phyloP scores from a whole-genome alignment of 257 asterid genomes.

The Solanum commersonii region DNA sequence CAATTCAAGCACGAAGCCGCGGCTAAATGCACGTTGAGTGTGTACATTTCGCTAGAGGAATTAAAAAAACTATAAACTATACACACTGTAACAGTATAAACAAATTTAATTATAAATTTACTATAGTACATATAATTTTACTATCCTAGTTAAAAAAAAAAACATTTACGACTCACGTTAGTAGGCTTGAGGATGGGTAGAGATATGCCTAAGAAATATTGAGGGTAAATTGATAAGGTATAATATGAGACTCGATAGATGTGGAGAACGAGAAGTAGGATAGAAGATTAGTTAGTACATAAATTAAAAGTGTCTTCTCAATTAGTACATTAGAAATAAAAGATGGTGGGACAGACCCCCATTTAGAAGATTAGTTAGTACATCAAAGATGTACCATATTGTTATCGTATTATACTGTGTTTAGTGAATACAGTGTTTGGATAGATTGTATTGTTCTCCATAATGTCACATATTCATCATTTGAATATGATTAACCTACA shows the following conservation, averaged over 20 bases:
- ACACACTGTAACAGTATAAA: not conserved
- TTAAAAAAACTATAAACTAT: not conserved
- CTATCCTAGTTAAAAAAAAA: not conserved
- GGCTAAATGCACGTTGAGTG: not conserved
- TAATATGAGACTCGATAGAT: not conserved
- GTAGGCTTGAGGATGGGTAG: not conserved
- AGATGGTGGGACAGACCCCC: not conserved
- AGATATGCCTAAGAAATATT: not conserved
- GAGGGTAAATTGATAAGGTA: no score
- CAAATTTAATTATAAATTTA: not conserved
- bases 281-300: no score
- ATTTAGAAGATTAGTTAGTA: not conserved
- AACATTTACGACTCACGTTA: not conserved
- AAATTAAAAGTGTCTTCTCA: not conserved
- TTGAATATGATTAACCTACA: not conserved
- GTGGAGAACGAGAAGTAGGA: not conserved
- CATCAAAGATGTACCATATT: fast-evolving
- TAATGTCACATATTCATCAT: no score
- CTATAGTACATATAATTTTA: not conserved
- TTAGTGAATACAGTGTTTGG: no score
- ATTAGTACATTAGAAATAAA: no score
- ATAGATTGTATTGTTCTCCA: fast-evolving
- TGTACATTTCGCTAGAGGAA: not conserved
- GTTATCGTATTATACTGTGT: no score
- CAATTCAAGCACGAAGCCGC: not conserved